Base-by-base conservation (phyloP, 257 asterid genomes). In the Salvia splendens region DNA sequence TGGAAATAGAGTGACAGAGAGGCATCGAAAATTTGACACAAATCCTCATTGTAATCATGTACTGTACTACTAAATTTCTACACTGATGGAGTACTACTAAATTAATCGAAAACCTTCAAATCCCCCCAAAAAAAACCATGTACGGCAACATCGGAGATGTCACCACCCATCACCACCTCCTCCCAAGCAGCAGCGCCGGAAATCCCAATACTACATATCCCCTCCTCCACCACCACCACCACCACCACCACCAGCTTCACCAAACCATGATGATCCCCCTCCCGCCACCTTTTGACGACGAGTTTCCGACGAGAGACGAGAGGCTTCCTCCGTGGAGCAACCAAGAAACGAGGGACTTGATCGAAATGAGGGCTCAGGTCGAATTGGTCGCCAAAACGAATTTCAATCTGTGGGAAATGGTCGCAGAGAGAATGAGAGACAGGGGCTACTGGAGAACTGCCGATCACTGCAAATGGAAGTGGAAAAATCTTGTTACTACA, bases 381-480 rank as follows among this genome's bases (percentile, higher is more conserved):
- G 96, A 83, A 38, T 65, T 64, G 3, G 61, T 67, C 2, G 41
- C 83, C 0, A 76, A 80, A 69, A 69, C 83, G 74, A 75, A 56
- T 41, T 72, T 70, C 62, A 55, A 68, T 28, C 52, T 82, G 82
- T 92, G 95, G 95, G 89, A 85, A 71, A 50, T 77, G 71, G 87
- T 85, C 61, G 79, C 84, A 4, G 64, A 54, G 8, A 78, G 80
- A 41, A 81, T 92, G 84, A 84, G 80, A 69, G 87, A 81, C 6
- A 83, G 75, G 72, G 97, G 96, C 0, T 83, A 86, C 60, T 60
- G 63, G 49, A 82, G 98, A 66, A 89, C 81, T 55, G 51, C 77
- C 63, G 87, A 86, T 59, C 98, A 85, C 76, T 91, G 96, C 78
- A 85, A 79, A 70, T 67, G 77, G 82, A 91, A 88, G 82, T 91